Conservation (phyloP, 352 stramenopile genomes). For the Phytophthora uliginosa region DNA sequence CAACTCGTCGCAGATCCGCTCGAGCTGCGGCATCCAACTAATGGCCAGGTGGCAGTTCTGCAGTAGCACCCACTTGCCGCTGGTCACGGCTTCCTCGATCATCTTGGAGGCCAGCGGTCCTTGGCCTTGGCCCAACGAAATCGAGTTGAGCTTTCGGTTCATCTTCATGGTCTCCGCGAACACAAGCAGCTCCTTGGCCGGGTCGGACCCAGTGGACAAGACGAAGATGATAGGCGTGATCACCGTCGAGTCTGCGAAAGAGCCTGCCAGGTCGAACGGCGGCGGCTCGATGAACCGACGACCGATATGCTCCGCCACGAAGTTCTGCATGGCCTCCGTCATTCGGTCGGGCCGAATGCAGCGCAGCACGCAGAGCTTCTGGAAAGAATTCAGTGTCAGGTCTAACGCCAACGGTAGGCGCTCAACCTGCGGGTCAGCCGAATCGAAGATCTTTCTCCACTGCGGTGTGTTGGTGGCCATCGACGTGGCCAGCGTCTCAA, state of each 20-base stretch:
- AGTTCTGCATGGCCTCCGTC: constrained; percentile 91
- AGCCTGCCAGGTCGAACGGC: constrained; percentile 91
- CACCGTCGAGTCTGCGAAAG: constrained; percentile 92
- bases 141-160: constrained; percentile 93
- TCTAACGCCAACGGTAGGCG: constrained; percentile 70
- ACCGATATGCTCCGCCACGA: constrained; percentile 90
- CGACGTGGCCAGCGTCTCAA: constrained; percentile 62
- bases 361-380: constrained; percentile 85
- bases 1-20: constrained; percentile 95
- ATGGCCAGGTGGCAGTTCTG: constrained; percentile 97
- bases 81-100: constrained; percentile 90
- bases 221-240: constrained; percentile 95
- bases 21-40: constrained; percentile 96
- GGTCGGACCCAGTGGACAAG: constrained; percentile 94
- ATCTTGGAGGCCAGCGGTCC: constrained; percentile 91
- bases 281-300: constrained; percentile 93
- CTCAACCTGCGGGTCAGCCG: constrained; percentile 81
- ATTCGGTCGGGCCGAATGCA: constrained; percentile 88
- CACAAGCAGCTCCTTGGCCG: constrained; percentile 93
- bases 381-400: constrained; percentile 79
- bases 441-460: constrained; percentile 86
- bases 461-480: constrained; percentile 60
- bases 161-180: constrained; percentile 91
- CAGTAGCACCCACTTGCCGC: constrained; percentile 95
- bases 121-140: constrained; percentile 95